A percentile compares a stretch with the other conserved stretches of the same genome.
These are phyloP conservation scores for Cyberlindnera nakhonratchasimensis DNA, from an alignment of 805 yeast genomes.

Conservation along the genomic window DNA sequence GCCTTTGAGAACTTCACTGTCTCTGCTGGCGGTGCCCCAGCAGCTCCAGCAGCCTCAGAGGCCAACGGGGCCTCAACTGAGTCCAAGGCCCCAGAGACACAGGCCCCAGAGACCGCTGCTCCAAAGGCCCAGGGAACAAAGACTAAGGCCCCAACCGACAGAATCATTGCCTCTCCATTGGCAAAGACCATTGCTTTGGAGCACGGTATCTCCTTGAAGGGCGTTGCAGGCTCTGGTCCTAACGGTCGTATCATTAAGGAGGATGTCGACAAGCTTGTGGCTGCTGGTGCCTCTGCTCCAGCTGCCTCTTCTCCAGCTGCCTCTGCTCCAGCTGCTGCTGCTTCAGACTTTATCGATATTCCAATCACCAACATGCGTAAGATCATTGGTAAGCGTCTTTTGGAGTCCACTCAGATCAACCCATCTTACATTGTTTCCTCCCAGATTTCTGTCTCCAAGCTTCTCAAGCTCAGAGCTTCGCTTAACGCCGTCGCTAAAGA, in stretches of 20 bases:
- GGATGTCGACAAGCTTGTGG: conserved; percentile 76
- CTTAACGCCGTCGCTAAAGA: conserved; percentile 83
- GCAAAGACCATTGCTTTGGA: conserved; percentile 93
- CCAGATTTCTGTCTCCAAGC: conserved; percentile 79
- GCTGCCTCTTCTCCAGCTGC: conserved; percentile 41
- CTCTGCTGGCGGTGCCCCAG: conserved; percentile 60
- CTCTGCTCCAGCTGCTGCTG: conserved; percentile 46
- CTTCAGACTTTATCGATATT: conserved; percentile 72
- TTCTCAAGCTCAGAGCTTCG: conserved; percentile 87
- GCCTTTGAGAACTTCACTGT: conserved; percentile 87
- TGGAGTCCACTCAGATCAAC: conserved; percentile 77
- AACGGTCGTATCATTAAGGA: conserved; percentile 88
- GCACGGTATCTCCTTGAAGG: conserved; percentile 82
- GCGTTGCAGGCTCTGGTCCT: conserved; percentile 91
- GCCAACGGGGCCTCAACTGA: conserved; percentile 11
- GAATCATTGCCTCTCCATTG: conserved; percentile 91
- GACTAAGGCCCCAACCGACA: conserved; percentile 40
- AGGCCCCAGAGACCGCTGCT: conserved; percentile 35
- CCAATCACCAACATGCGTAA: conserved; percentile 92
- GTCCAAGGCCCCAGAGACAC: conserved; percentile 24
- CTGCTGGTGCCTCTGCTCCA: conserved; percentile 38
- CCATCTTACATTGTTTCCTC: conserved; percentile 95
- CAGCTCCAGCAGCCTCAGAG: conserved; percentile 27
- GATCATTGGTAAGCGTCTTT: conserved; percentile 85
- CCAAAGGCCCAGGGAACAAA: conserved; percentile 36